Evolutionary conservation across 1,284 basidiomycete genomes (phyloP), one percentile per base, ranked within the genome.

Genomic region (Microbotryum violaceum): DNA sequence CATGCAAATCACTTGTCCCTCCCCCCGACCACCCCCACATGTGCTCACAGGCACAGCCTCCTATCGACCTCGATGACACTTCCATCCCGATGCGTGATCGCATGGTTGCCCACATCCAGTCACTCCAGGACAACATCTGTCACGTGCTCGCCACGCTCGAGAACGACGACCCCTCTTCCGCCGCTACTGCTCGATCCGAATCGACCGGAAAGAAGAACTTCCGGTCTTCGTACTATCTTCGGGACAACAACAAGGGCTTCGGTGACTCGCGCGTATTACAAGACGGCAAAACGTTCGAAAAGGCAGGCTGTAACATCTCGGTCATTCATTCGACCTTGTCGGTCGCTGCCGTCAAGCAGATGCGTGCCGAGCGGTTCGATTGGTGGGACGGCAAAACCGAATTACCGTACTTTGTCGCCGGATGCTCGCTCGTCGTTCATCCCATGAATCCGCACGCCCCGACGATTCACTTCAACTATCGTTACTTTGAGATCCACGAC

Each of bases 291-390:
- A 80, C 90, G 21, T 86, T 98, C 70, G 94, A 98, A 75, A 98
- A 98, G 77, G 94, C 88, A 2, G 96, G 96, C 2, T 91, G 97
- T 60, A 97, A 97, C 77, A 88, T 97, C 70, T 91, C 88, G 31
- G 81, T 97, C 72, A 90, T 97, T 1, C 85, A 97, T 73, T 93
- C 93, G 45, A 81, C 79, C 42, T 83, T 98, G 1, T 90, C 92
- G 1, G 90, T 91, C 0, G 79, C 86, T 21, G 94, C 92, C 2
- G 86, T 97, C 74, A 82, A 83, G 73, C 90, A 96, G 78, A 98
- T 98, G 94, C 82, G 88, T 54, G 88, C 89, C 29, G 90, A 97
- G 76, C 93, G 97, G 3, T 83, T 87, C 66, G 81, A 83, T 75
- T 85, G 77, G 65, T 75, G 76, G 70, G 76, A 70, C 77, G 81